phyloP scores from a whole-genome alignment of 2,329 filamentous ascomycete genomes.

The Sporothrix brasiliensis region DNA sequence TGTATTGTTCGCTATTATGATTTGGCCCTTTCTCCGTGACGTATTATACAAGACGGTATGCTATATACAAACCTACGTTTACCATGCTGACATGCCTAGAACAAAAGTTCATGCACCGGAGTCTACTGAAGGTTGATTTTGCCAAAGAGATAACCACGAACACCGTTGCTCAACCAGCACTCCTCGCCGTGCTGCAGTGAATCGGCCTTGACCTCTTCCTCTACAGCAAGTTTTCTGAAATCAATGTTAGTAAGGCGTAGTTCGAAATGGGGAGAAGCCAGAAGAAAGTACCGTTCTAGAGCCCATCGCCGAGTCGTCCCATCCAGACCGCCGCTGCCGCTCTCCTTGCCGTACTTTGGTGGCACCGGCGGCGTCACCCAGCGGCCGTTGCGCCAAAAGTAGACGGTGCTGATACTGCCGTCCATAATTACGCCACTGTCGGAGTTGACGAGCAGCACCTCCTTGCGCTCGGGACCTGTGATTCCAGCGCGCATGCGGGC shows the following conservation, averaged over 20 bases:
- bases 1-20: no score
- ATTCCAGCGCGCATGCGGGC: constrained; percentile 67
- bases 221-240: constrained; percentile 61
- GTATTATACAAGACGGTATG: not conserved
- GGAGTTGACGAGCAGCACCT: constrained; percentile 74
- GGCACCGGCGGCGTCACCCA: constrained; percentile 83
- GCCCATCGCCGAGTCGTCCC: constrained; percentile 84
- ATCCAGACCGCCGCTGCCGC: constrained; percentile 73
- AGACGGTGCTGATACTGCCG: constrained; percentile 79
- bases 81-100: not conserved
- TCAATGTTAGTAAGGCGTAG: not conserved
- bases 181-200: constrained; percentile 72
- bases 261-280: no score
- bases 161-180: constrained; percentile 87
- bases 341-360: constrained; percentile 41
- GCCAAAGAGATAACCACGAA: constrained; percentile 71
- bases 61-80: not conserved
- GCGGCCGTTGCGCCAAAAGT: constrained; percentile 69
- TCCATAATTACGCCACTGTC: constrained; percentile 73
- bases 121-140: constrained; percentile 41
- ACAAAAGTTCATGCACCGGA: not conserved
- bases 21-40: not conserved
- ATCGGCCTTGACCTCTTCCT: constrained; percentile 62
- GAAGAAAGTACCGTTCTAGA: constrained; percentile 60
- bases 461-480: constrained; percentile 57